Conservation (phyloP, 108 stramenopile species). For the Cyclostephanos invisitatus region DNA sequence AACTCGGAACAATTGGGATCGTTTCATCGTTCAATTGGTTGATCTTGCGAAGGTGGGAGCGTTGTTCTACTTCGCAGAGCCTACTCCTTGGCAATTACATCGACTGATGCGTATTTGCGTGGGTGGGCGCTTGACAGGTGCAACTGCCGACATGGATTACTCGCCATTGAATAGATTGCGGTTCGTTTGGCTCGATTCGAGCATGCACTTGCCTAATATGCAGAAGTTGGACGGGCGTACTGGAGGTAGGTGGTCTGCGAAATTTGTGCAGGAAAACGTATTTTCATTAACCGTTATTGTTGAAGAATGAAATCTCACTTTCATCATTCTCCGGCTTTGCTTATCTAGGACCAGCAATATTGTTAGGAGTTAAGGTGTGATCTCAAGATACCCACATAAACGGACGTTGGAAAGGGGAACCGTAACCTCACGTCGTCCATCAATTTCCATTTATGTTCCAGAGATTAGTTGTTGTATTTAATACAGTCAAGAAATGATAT, state of each 20-base stretch:
- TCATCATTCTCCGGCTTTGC: background rate
- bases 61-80: constrained; percentile 72
- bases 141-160: background rate
- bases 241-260: constrained; percentile 33
- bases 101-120: constrained; percentile 38
- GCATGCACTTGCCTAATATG: constrained; percentile 58
- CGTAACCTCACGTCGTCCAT: background rate
- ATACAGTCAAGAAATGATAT: background rate
- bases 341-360: constrained; percentile 1
- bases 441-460: background rate
- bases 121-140: background rate
- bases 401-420: background rate
- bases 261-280: no score
- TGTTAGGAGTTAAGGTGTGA: background rate
- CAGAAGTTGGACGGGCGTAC: constrained; percentile 61
- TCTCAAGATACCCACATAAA: background rate
- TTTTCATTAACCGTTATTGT: no score
- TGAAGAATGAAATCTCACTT: background rate
- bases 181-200: constrained; percentile 77
- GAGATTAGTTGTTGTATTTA: background rate
- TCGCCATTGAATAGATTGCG: constrained; percentile 37
- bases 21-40: constrained; percentile 53
- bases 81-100: constrained; percentile 79
- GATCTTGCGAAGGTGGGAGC: constrained; percentile 38
- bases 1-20: constrained; percentile 65